Percentiles rank a stretch among this genome's conserved stretches.
Conservation (phyloP, 2,329 filamentous ascomycete genomes). For the Drechslerella dactyloides region DNA sequence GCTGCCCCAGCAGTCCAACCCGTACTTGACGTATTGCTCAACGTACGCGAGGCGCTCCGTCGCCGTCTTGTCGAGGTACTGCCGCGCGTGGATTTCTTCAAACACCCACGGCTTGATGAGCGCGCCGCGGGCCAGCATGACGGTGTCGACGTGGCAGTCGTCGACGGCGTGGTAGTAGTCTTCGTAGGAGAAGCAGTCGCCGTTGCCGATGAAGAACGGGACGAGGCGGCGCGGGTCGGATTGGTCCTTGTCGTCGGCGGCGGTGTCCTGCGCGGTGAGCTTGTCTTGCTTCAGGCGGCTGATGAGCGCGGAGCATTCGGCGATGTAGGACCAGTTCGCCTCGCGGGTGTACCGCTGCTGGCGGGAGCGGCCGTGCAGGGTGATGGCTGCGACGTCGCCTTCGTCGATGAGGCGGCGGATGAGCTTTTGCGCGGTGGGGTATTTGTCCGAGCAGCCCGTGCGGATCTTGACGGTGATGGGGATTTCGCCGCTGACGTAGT, state of each 20-base stretch:
- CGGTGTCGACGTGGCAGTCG: slow-evolving; percentile 81
- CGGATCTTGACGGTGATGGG: slow-evolving; percentile 95
- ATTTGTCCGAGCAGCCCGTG: slow-evolving; percentile 81
- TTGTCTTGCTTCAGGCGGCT: slow-evolving; percentile 76
- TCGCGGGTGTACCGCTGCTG: slow-evolving; percentile 91
- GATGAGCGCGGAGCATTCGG: slow-evolving; percentile 84
- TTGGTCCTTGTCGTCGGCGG: slow-evolving; percentile 68
- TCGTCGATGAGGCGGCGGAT: slow-evolving; percentile 84
- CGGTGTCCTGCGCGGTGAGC: slow-evolving; percentile 74
- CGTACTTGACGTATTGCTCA: slow-evolving; percentile 87
- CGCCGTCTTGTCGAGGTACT: slow-evolving; percentile 94
- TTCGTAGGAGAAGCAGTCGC: slow-evolving; percentile 90
- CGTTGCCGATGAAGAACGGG: slow-evolving; percentile 88
- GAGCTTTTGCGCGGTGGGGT: slow-evolving; percentile 79
- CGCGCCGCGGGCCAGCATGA: slow-evolving; percentile 96
- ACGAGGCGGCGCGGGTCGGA: slow-evolving; percentile 36
- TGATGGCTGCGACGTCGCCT: slow-evolving; percentile 89
- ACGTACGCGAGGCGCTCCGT: slow-evolving; percentile 83
- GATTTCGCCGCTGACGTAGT: slow-evolving; percentile 83
- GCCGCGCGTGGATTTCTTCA: slow-evolving; percentile 88
- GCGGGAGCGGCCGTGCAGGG: slow-evolving; percentile 87
- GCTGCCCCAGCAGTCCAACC: slow-evolving; percentile 91
- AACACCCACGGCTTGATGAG: slow-evolving; percentile 98
- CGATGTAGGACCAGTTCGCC: slow-evolving; percentile 96
- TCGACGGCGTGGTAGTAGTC: slow-evolving; percentile 83